phyloP scores from a whole-genome alignment of 2,329 filamentous ascomycete species.

The Phialophora verrucosa region DNA sequence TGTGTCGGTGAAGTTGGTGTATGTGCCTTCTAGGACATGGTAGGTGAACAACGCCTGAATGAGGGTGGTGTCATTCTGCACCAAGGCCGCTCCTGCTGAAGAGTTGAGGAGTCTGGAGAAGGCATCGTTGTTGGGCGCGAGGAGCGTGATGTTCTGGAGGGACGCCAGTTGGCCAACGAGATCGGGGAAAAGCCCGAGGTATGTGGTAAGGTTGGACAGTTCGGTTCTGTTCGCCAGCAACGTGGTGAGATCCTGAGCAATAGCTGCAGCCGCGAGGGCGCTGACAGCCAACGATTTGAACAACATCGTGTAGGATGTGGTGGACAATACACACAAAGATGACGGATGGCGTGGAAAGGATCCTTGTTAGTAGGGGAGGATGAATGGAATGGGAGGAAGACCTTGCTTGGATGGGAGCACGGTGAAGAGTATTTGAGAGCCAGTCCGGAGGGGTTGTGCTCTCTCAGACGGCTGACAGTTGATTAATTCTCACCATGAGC shows the following conservation, averaged over 20 bases:
- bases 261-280: conserved; percentile 35
- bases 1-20: conserved; percentile 40
- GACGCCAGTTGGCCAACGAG: conserved; percentile 41
- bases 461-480: conserved; percentile 1
- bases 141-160: conserved; percentile 61
- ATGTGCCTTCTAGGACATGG: conserved; percentile 63
- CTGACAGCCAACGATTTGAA: conserved; percentile 36
- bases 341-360: background rate
- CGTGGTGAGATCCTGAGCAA: conserved; percentile 36
- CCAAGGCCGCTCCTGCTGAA: conserved; percentile 41
- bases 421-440: conserved; percentile 10
- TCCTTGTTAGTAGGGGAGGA: background rate
- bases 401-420: conserved; percentile 1
- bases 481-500: conserved; percentile 3
- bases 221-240: conserved; percentile 25
- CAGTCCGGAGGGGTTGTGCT: background rate
- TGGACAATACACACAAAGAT: conserved; percentile 3
- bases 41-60: conserved; percentile 60
- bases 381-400: background rate
- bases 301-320: conserved; percentile 36
- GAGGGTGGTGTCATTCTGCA: conserved; percentile 15
- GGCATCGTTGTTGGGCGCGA: conserved; percentile 63
- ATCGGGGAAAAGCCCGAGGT: conserved; percentile 29
- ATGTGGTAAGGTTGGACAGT: conserved; percentile 36
- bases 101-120: conserved; percentile 49